Evolutionary conservation across 176 grass and related monocot species (phyloP).

Genomic region (Phragmites australis): DNA sequence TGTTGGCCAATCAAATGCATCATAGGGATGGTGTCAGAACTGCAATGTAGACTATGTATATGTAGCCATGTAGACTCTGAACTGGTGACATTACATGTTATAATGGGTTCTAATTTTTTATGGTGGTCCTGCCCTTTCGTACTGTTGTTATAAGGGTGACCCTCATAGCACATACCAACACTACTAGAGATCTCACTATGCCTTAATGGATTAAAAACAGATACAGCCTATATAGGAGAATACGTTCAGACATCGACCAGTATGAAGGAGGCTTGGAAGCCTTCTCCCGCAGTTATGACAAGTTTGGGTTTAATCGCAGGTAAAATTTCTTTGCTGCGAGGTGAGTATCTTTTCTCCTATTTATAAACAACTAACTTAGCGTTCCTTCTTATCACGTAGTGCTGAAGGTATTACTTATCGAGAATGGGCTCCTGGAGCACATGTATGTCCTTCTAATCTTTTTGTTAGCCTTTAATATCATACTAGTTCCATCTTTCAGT

Average conservation of each 20-base stretch:
- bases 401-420: conserved; percentile 80
- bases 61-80: not conserved
- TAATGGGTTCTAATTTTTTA: not conserved
- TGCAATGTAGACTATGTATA: not conserved
- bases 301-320: conserved; percentile 84
- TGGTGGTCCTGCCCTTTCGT: not conserved
- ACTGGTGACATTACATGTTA: not conserved
- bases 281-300: conserved; percentile 90
- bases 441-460: conserved; percentile 54
- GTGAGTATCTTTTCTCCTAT: conserved; percentile 5
- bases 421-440: conserved; percentile 97
- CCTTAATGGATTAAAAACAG: conserved; percentile 55
- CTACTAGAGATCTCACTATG: conserved; percentile 16
- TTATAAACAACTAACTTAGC: conserved; percentile 24
- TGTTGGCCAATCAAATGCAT: not conserved
- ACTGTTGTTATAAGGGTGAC: not conserved
- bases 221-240: conserved; percentile 71
- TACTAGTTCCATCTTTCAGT: conserved; percentile 29
- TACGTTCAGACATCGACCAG: conserved; percentile 71
- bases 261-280: conserved; percentile 85
- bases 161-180: not conserved
- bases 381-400: conserved; percentile 44
- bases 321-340: conserved; percentile 29
- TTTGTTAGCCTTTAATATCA: conserved; percentile 23
- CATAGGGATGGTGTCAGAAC: not conserved